phyloP scores from a whole-genome alignment of 805 yeast species.

The Metschnikowia kunwiensis region DNA sequence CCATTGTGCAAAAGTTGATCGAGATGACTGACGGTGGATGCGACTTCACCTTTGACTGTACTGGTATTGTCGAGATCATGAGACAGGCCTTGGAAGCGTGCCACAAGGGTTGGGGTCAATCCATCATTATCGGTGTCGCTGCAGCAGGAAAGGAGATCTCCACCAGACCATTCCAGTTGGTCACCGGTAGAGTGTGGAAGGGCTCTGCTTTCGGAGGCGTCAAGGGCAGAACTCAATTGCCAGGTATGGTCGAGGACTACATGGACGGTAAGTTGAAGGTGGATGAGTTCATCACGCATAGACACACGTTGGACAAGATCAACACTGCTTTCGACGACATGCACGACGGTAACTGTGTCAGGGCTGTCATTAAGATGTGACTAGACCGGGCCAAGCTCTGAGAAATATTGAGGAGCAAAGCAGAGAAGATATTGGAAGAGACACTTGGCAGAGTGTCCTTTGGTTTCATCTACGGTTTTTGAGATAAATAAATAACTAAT shows the following conservation, averaged over 20 bases:
- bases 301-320: conserved; percentile 72
- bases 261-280: conserved; percentile 78
- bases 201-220: conserved; percentile 99
- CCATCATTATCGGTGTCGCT: conserved; percentile 95
- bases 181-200: conserved; percentile 97
- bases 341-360: conserved; percentile 90
- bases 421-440: no score
- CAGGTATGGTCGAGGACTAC: conserved; percentile 84
- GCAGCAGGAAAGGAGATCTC: conserved; percentile 97
- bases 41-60: conserved; percentile 95
- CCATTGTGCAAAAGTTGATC: conserved; percentile 76
- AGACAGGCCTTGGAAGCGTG: conserved; percentile 94
- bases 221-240: conserved; percentile 95
- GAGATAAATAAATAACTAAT: no score
- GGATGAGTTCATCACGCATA: conserved; percentile 93
- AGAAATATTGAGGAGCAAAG: no score
- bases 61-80: conserved; percentile 95
- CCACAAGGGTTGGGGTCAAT: conserved; percentile 99
- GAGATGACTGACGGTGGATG: conserved; percentile 96
- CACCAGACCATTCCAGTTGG: conserved; percentile 98
- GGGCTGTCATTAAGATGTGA: conserved; percentile 72
- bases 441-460: no score
- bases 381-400: conserved; percentile 13
- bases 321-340: conserved; percentile 91
- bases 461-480: no score